Evolutionary conservation across 345 rosid genomes (phyloP).

Genomic region (rapeseed (Brassica napus)): Da-Ae NC_063446.1:25455501-25456000

Average conservation of each 20-base stretch:
- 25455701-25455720: not conserved
- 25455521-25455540: not conserved
- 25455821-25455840: not conserved
- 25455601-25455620: not conserved
- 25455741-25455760: not conserved
- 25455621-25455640: not conserved
- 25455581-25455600: conserved; percentile 8
- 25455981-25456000: not conserved
- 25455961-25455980: not conserved
- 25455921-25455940: not conserved
- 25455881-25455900: conserved; percentile 1
- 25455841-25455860: not conserved
- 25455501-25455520: not conserved
- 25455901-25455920: not conserved
- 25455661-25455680: conserved; percentile 1
- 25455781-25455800: not conserved
- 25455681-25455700: not conserved
- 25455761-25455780: not conserved
- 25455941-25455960: not conserved
- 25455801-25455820: not conserved
- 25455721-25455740: conserved; percentile 4
- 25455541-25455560: not conserved
- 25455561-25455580: conserved; percentile 5
- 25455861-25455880: conserved; percentile 5
- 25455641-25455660: not conserved